Evolutionary conservation across 345 rosid genomes (phyloP).

Genomic region (Lumnitzera littorea): DNA sequence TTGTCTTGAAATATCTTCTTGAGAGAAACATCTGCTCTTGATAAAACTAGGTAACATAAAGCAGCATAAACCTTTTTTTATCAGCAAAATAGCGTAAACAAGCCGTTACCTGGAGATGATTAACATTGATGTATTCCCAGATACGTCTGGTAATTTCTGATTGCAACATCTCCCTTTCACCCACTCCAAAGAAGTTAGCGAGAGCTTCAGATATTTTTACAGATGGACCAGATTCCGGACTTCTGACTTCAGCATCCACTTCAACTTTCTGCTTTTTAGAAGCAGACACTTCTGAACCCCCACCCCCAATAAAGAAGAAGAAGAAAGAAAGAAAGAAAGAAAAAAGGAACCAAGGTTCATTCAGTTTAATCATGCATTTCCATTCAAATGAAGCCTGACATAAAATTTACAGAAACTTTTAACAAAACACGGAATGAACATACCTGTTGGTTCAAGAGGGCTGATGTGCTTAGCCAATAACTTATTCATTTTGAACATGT

Average conservation of each 20-base stretch:
- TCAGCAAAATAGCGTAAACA: not conserved
- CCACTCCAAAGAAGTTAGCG: slow-evolving; percentile 28
- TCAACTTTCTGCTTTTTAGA: slow-evolving; percentile 21
- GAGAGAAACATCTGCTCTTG: not conserved
- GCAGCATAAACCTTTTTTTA: too few relatives aligned
- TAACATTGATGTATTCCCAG: slow-evolving; percentile 26
- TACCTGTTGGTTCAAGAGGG: slow-evolving; percentile 25
- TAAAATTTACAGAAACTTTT: not conserved
- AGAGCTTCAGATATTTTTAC: slow-evolving; percentile 28
- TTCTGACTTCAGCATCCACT: slow-evolving; percentile 5
- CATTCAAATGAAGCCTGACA: too few relatives aligned
- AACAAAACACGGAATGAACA: not conserved
- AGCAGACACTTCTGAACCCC: slow-evolving; percentile 14
- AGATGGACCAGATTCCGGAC: slow-evolving; percentile 13
- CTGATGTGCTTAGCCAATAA: slow-evolving; percentile 24
- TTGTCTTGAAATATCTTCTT: too few relatives aligned
- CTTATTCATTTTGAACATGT: slow-evolving; percentile 38
- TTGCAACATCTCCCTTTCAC: slow-evolving; percentile 25
- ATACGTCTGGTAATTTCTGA: slow-evolving; percentile 19
- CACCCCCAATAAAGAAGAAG: too few relatives aligned
- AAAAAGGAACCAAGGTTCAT: too few relatives aligned
- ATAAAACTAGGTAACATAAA: not conserved
- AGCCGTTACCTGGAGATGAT: slow-evolving; percentile 22
- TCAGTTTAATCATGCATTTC: too few relatives aligned
- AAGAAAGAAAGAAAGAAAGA: not conserved